Percentiles rank a stretch among this genome's conserved stretches.
These are phyloP conservation scores for Sclerotinia trifoliorum DNA, from an alignment of 2,329 filamentous ascomycete species.

Conservation along the genomic window DNA sequence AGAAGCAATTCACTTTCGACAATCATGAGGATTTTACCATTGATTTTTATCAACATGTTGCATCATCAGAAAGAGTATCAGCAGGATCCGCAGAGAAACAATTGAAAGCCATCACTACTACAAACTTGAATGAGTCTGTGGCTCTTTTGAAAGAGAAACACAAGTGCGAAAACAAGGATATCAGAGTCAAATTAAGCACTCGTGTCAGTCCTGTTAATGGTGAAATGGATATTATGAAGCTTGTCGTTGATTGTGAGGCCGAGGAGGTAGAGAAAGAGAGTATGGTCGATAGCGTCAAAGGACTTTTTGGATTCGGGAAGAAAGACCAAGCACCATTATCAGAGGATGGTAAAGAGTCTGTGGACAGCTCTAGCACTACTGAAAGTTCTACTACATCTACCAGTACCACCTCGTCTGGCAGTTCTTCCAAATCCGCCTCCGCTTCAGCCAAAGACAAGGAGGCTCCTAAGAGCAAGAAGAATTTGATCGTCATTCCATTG, in stretches of 20 bases:
- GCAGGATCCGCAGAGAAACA: conserved; percentile 55
- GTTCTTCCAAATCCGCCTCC: conserved; percentile 44
- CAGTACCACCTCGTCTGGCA: conserved; percentile 46
- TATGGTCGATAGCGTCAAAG: conserved; percentile 92
- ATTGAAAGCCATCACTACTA: conserved; percentile 67
- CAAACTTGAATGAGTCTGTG: conserved; percentile 84
- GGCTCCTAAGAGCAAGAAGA: conserved; percentile 36
- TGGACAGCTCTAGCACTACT: conserved; percentile 46
- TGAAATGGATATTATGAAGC: conserved; percentile 73
- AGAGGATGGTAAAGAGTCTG: conserved; percentile 56
- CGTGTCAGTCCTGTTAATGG: conserved; percentile 71
- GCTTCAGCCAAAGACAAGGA: conserved; percentile 36
- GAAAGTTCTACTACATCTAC: conserved; percentile 49
- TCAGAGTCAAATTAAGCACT: conserved; percentile 76
- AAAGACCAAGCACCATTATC: conserved; percentile 72
- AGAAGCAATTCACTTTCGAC: conserved; percentile 82
- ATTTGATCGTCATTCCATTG: conserved; percentile 38
- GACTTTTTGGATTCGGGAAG: conserved; percentile 92
- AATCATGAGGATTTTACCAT: conserved; percentile 80
- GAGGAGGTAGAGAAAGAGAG: conserved; percentile 71
- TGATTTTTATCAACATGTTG: conserved; percentile 73
- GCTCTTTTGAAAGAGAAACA: conserved; percentile 74
- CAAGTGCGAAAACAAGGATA: conserved; percentile 67
- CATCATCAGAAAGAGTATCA: conserved; percentile 44
- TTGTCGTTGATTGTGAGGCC: conserved; percentile 81